Percentiles rank a stretch among this genome's conserved stretches.
These are phyloP conservation scores for Verticillium longisporum DNA, from an alignment of 2,329 filamentous ascomycete genomes.

Conservation along the genomic window DNA sequence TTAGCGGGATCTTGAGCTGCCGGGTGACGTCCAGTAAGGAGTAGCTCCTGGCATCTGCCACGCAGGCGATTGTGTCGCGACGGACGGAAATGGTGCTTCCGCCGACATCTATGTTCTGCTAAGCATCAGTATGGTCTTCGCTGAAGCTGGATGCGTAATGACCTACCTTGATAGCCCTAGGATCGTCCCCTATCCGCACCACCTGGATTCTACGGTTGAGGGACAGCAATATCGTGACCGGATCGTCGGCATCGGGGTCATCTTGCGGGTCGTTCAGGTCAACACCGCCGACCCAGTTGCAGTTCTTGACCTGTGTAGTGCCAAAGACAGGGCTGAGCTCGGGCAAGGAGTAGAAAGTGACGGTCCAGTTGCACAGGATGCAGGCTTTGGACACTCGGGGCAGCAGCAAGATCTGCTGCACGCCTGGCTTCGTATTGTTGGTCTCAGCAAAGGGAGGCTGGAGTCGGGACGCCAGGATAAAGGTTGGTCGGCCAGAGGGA, in stretches of 20 bases:
- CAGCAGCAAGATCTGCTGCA: constrained; percentile 87
- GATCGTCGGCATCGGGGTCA: constrained; percentile 20
- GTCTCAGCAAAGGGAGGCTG: constrained; percentile 64
- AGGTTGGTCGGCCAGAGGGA: constrained; percentile 51
- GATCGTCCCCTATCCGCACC: constrained; percentile 74
- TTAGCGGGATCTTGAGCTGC: constrained; percentile 88
- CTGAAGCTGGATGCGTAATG: background rate
- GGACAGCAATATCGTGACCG: constrained; percentile 70
- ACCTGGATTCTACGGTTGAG: constrained; percentile 75
- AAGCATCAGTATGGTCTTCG: background rate
- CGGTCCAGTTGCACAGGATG: constrained; percentile 86
- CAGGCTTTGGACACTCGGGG: constrained; percentile 84
- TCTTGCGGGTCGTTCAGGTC: constrained; percentile 58
- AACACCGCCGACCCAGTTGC: constrained; percentile 86
- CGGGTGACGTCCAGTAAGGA: constrained; percentile 86
- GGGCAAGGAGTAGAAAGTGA: constrained; percentile 91
- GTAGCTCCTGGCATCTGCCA: constrained; percentile 84
- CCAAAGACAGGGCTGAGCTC: constrained; percentile 89
- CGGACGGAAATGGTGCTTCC: constrained; percentile 72
- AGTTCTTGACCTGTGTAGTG: constrained; percentile 73
- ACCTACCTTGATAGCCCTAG: constrained; percentile 59
- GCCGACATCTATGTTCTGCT: constrained; percentile 75
- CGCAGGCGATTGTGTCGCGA: constrained; percentile 82
- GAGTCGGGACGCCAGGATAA: constrained; percentile 74
- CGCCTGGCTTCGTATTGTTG: constrained; percentile 52